Evolutionary conservation across 768 basidiomycete species (phyloP).

Genomic region (Psilocybe sp.): DNA sequence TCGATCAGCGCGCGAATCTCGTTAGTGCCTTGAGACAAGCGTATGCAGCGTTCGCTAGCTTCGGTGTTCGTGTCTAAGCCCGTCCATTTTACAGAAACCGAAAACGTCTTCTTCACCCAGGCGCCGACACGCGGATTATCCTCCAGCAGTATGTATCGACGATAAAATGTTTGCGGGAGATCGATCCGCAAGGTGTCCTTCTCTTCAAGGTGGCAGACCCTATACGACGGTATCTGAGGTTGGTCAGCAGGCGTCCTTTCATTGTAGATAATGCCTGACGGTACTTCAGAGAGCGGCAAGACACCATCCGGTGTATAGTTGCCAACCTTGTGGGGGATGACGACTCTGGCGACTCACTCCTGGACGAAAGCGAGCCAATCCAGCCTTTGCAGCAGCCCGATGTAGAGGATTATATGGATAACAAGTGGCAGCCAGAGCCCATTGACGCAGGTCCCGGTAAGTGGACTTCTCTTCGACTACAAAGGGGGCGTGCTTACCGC

Average conservation of each 20-base stretch:
- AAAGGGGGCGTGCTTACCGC: conserved; percentile 1
- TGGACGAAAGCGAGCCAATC: conserved; percentile 82
- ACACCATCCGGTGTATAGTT: conserved; percentile 66
- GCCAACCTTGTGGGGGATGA: conserved; percentile 51
- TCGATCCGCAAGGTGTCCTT: conserved; percentile 92
- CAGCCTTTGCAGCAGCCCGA: conserved; percentile 72
- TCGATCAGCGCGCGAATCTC: conserved; percentile 75
- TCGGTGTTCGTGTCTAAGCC: not conserved
- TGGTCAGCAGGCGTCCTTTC: not conserved
- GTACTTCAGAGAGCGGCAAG: conserved; percentile 66
- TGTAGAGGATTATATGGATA: conserved; percentile 85
- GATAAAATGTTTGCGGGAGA: conserved; percentile 83
- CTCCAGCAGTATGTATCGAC: conserved; percentile 88
- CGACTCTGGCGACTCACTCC: conserved; percentile 73
- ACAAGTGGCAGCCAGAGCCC: conserved; percentile 95
- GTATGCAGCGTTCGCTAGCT: conserved; percentile 39
- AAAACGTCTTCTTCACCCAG: conserved; percentile 90
- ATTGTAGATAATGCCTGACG: too few species aligned
- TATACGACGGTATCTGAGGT: conserved; percentile 87
- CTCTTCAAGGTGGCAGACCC: conserved; percentile 93
- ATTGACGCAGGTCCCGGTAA: conserved; percentile 93
- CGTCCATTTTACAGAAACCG: conserved; percentile 55
- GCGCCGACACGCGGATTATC: conserved; percentile 91
- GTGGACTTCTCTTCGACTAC: conserved; percentile 8
- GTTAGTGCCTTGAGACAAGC: conserved; percentile 77